Evolutionary conservation across 305 asterid species (phyloP).

Genomic region (Fraxinus dipetala): DNA sequence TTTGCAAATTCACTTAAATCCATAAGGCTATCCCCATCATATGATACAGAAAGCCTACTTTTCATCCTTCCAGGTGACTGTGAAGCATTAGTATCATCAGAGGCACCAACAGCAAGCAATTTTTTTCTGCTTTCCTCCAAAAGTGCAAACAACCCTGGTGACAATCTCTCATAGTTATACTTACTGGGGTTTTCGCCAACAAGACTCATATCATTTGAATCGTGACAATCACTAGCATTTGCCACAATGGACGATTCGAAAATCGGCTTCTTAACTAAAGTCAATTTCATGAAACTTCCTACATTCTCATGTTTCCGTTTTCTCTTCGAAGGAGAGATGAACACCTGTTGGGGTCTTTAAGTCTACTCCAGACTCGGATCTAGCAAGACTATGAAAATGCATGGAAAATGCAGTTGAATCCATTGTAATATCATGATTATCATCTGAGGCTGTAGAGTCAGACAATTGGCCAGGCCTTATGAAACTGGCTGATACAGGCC

Average conservation of each 20-base stretch:
- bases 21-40: conserved; percentile 30
- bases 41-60: conserved; percentile 25
- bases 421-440: conserved; percentile 83
- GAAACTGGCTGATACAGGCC: conserved; percentile 93
- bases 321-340: conserved; percentile 64
- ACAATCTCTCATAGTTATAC: conserved; percentile 65
- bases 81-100: conserved; percentile 39
- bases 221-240: conserved; percentile 45
- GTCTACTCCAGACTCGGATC: conserved; percentile 76
- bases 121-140: conserved; percentile 52
- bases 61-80: conserved; percentile 34
- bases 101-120: conserved; percentile 32
- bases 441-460: conserved; percentile 82
- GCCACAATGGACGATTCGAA: conserved; percentile 31
- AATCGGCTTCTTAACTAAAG: conserved; percentile 43
- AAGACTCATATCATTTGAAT: conserved; percentile 85
- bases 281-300: conserved; percentile 63
- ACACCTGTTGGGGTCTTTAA: conserved; percentile 70
- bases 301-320: conserved; percentile 51
- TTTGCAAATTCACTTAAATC: conserved; percentile 26
- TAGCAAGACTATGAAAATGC: conserved; percentile 87
- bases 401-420: conserved; percentile 97
- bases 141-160: conserved; percentile 69
- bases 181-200: conserved; percentile 53
- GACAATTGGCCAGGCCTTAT: conserved; percentile 76